phyloP scores from a whole-genome alignment of 805 yeast genomes.

The Candida nitratophila region DNA sequence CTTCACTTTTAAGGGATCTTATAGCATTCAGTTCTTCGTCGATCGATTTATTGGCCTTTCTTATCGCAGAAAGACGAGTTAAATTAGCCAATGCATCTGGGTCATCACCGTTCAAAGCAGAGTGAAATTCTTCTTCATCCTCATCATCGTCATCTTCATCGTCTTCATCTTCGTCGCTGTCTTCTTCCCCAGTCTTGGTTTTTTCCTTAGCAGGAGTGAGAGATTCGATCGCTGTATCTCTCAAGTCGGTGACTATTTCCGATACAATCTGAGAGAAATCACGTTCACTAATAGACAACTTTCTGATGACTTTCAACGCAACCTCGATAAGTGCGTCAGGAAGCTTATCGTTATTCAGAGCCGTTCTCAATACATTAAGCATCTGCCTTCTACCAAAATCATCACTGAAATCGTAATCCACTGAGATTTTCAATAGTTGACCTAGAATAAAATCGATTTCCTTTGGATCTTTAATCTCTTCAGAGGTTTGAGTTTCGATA shows the following conservation, averaged over 20 bases:
- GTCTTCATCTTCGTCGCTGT: conserved; percentile 4
- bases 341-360: conserved; percentile 51
- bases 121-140: conserved; percentile 14
- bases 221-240: conserved; percentile 51
- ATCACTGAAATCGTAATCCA: conserved; percentile 78
- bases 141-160: conserved; percentile 16
- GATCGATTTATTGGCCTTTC: conserved; percentile 24
- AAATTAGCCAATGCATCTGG: conserved; percentile 17
- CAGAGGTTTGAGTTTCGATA: conserved; percentile 14
- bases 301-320: conserved; percentile 59
- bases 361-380: conserved; percentile 49
- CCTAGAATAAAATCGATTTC: conserved; percentile 69
- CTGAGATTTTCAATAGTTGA: conserved; percentile 63
- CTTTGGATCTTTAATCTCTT: conserved; percentile 36
- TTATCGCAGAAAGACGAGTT: conserved; percentile 22
- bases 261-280: conserved; percentile 79
- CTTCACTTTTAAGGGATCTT: conserved; percentile 35
- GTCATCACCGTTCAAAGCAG: conserved; percentile 25
- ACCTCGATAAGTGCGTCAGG: conserved; percentile 46
- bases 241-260: conserved; percentile 81
- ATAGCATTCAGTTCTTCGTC: conserved; percentile 30
- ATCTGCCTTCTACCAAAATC: conserved; percentile 83
- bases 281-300: conserved; percentile 67
- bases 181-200: conserved; percentile 14
- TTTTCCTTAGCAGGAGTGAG: conserved; percentile 21